phyloP scores from a whole-genome alignment of 495 filamentous ascomycete species.

The Annulohypoxylon nitens region DNA sequence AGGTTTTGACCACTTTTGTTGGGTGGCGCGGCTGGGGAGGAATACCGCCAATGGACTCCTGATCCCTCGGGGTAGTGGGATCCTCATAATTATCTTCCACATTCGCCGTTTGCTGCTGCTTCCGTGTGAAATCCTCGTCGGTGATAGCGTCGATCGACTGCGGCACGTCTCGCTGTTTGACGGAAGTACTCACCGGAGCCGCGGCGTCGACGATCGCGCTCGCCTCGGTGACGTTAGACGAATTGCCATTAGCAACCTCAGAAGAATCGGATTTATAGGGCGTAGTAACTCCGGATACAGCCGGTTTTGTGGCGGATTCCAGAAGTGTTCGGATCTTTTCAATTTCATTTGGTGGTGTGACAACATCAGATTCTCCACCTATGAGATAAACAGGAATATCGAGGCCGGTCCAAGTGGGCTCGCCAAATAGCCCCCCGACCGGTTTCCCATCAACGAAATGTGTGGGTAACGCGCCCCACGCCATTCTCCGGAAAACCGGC shows the following conservation, averaged over 20 bases:
- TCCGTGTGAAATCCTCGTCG: conserved; percentile 52
- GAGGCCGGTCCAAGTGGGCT: conserved; percentile 79
- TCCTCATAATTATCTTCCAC: conserved; percentile 59
- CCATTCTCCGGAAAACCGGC: conserved; percentile 87
- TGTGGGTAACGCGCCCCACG: conserved; percentile 73
- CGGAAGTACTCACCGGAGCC: conserved; percentile 56
- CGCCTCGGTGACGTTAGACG: conserved; percentile 20
- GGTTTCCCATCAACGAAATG: conserved; percentile 61
- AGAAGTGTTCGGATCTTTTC: conserved; percentile 69
- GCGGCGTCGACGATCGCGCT: conserved; percentile 63
- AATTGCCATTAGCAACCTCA: conserved; percentile 6
- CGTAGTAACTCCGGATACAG: background rate
- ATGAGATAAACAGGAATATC: conserved; percentile 80
- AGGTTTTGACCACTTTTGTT: conserved; percentile 72
- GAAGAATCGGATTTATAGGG: conserved; percentile 20
- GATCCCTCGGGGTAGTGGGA: conserved; percentile 59
- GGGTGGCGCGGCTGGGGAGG: conserved; percentile 59
- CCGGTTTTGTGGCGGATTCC: conserved; percentile 37
- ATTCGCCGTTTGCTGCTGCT: conserved; percentile 32
- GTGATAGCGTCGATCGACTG: conserved; percentile 52
- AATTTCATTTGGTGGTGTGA: conserved; percentile 78
- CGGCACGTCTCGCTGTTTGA: conserved; percentile 41
- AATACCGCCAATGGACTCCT: conserved; percentile 50
- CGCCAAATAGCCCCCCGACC: conserved; percentile 75
- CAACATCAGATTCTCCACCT: conserved; percentile 79